A percentile compares a stretch with the other conserved stretches of the same genome.
These are phyloP conservation scores for Fusarium odoratissimum DNA, from an alignment of 2,329 filamentous ascomycete genomes.

Conservation along the genomic window DNA sequence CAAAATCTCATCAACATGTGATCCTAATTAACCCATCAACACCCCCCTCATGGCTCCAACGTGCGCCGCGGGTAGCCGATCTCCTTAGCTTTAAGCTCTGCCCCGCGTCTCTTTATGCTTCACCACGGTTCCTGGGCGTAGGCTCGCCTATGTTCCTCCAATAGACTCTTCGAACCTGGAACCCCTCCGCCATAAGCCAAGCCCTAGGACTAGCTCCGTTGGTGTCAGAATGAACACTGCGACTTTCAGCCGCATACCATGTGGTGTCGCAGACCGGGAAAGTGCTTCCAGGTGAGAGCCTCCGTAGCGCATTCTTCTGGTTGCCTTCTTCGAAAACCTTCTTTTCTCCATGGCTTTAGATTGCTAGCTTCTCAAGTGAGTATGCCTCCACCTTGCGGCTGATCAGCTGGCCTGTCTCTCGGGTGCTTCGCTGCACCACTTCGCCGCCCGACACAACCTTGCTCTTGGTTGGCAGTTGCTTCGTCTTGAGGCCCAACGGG, in stretches of 20 bases:
- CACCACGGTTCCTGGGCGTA: constrained; percentile 28
- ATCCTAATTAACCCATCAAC: constrained; percentile 30
- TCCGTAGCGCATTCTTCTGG: constrained; percentile 20
- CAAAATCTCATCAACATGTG: constrained; percentile 29
- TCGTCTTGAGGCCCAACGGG: constrained; percentile 78
- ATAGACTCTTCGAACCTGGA: constrained; percentile 14
- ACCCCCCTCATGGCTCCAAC: constrained; percentile 9
- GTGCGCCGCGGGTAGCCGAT: constrained; percentile 42
- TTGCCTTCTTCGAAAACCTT: constrained; percentile 26
- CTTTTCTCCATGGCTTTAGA: constrained; percentile 57
- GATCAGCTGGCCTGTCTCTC: constrained; percentile 81
- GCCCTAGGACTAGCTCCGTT: constrained; percentile 14
- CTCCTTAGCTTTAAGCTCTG: constrained; percentile 26
- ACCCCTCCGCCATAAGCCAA: constrained; percentile 12
- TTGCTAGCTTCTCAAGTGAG: constrained; percentile 80
- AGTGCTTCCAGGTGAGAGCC: constrained; percentile 16
- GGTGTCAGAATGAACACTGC: constrained; percentile 2
- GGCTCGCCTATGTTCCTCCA: constrained; percentile 32
- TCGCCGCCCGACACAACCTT: constrained; percentile 78
- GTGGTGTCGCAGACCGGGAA: constrained; percentile 24
- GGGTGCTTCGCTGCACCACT: constrained; percentile 72
- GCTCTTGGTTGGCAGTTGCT: constrained; percentile 59
- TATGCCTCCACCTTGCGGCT: constrained; percentile 86
- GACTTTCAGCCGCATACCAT: constrained; percentile 39
- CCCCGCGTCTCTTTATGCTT: constrained; percentile 20